phyloP scores from a whole-genome alignment of 768 basidiomycete species.

The Mycena pura region DNA sequence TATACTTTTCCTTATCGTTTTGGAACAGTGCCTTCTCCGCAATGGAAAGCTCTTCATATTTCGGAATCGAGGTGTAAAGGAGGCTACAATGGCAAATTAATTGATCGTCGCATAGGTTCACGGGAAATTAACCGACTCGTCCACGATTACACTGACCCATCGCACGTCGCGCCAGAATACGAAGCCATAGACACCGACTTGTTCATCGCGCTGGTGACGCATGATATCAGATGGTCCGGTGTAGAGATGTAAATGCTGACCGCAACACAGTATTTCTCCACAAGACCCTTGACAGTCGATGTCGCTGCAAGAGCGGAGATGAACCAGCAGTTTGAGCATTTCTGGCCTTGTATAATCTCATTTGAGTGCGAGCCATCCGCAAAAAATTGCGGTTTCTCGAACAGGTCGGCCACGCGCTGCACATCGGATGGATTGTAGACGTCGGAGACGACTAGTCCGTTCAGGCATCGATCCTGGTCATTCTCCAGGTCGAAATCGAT shows the following conservation, averaged over 20 bases:
- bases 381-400: conserved; percentile 41
- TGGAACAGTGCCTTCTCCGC: conserved; percentile 40
- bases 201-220: conserved; percentile 34
- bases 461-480: conserved; percentile 38
- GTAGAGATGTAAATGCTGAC: no score
- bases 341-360: conserved; percentile 40
- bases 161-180: conserved; percentile 40
- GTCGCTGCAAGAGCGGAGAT: conserved; percentile 39
- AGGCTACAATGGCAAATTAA: conserved; percentile 26
- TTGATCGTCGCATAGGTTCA: not conserved
- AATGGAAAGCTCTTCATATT: conserved; percentile 37
- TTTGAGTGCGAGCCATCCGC: conserved; percentile 32
- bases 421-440: conserved; percentile 38
- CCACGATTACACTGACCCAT: conserved; percentile 44
- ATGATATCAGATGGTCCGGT: not conserved
- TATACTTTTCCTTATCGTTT: conserved; percentile 39
- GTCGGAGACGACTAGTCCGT: conserved; percentile 29
- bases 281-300: conserved; percentile 35
- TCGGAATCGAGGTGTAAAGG: conserved; percentile 38
- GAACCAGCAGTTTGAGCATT: conserved; percentile 45
- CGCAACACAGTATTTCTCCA: conserved; percentile 44
- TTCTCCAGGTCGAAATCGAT: conserved; percentile 42
- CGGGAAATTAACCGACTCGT: conserved; percentile 34
- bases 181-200: conserved; percentile 44
- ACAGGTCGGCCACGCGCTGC: conserved; percentile 38